Percentiles rank a stretch among this genome's conserved stretches.
Conservation (phyloP, 2,329 filamentous ascomycete genomes). For the Purpureocillium takamizusanense region DNA sequence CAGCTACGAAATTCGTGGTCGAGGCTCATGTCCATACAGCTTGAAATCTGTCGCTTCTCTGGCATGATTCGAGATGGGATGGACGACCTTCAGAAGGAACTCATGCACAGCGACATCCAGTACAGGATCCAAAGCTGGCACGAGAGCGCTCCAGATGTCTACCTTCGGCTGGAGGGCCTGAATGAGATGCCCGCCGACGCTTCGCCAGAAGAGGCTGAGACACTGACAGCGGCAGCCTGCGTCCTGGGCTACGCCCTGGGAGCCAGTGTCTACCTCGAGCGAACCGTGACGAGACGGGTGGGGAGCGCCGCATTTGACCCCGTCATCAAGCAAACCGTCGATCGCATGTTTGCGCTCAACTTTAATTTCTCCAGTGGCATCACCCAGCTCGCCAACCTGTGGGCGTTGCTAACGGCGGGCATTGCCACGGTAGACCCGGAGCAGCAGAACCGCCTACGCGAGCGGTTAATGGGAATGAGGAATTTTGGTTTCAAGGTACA, state of each 20-base stretch:
- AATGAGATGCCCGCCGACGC: conserved; percentile 1
- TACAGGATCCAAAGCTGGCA: conserved; percentile 9
- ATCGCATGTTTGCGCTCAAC: conserved; percentile 2
- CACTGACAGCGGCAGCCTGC: conserved; percentile 6
- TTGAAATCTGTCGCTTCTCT: conserved; percentile 8
- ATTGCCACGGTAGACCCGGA: conserved; percentile 4
- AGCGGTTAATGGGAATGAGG: conserved; percentile 2
- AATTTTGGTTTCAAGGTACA: conserved; percentile 5
- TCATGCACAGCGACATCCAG: conserved; percentile 4
- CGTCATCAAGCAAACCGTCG: not conserved
- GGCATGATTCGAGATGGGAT: conserved; percentile 1
- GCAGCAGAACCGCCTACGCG: conserved; percentile 1
- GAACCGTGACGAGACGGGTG: conserved; percentile 2
- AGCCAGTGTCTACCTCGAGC: conserved; percentile 8
- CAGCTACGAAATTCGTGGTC: conserved; percentile 11
- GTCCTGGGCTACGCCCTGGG: conserved; percentile 7
- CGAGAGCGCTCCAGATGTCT: conserved; percentile 6
- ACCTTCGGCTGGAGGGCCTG: not conserved
- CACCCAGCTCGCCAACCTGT: conserved; percentile 5
- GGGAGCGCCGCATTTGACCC: conserved; percentile 3
- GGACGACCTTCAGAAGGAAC: conserved; percentile 2
- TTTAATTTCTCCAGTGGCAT: conserved; percentile 5
- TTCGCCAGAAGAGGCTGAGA: conserved; percentile 3
- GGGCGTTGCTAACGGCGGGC: conserved; percentile 4
- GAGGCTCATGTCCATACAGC: conserved; percentile 10